Conservation (phyloP, 2,329 filamentous ascomycete genomes). For the Neonectria punicea region DNA sequence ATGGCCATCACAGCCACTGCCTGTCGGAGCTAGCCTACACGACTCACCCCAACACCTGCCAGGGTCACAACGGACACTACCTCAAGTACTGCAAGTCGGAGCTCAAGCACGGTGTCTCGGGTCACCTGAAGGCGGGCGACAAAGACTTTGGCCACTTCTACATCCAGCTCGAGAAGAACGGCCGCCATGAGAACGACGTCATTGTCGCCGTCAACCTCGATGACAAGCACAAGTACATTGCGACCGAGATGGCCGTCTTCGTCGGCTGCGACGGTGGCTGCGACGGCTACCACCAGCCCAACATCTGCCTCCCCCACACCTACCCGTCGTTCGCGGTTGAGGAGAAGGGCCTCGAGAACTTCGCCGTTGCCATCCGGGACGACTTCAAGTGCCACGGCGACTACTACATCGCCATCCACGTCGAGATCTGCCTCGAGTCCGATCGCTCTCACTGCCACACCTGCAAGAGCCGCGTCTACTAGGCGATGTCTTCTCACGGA, state of each 20-base stretch:
- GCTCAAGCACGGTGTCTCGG: conserved; percentile 27
- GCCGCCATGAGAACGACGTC: conserved; percentile 18
- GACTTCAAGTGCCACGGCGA: conserved; percentile 36
- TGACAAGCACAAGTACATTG: conserved; percentile 25
- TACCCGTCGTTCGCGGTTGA: conserved; percentile 33
- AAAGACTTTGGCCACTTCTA: conserved; percentile 28
- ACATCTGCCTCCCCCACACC: conserved; percentile 38
- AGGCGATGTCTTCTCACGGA: not conserved
- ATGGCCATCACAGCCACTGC: conserved; percentile 12
- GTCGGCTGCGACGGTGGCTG: conserved; percentile 29
- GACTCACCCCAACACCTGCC: conserved; percentile 34
- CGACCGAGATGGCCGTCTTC: conserved; percentile 28
- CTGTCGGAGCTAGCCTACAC: conserved; percentile 20
- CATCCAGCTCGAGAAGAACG: conserved; percentile 32
- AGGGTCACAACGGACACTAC: conserved; percentile 29
- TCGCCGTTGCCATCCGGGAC: conserved; percentile 34
- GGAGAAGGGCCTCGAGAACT: conserved; percentile 32
- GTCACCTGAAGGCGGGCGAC: conserved; percentile 16
- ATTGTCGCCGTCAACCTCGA: conserved; percentile 28
- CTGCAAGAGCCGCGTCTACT: conserved; percentile 16
- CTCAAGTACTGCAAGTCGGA: conserved; percentile 26
- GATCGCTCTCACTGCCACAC: conserved; percentile 17
- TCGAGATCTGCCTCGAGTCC: conserved; percentile 37
- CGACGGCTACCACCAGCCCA: conserved; percentile 19
- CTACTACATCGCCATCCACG: conserved; percentile 39